Base-by-base conservation (phyloP, 805 yeast genomes). In the Teunomyces tritomae region DNA sequence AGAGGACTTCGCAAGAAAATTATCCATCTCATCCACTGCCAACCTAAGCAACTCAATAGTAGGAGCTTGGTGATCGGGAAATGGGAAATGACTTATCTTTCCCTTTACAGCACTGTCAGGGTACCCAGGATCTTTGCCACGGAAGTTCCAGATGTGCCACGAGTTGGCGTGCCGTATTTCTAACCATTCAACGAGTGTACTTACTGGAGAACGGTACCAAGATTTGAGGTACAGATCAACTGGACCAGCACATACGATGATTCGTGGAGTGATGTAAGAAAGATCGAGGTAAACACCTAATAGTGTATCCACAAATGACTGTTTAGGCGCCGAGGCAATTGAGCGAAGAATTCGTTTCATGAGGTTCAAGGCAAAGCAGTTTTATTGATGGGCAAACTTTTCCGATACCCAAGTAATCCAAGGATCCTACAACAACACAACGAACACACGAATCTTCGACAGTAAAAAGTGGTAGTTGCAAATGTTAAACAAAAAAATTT, bases 171-270 rank as follows among this genome's bases (percentile, higher is more conserved):
- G 85, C 26, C 71, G 56, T 3, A 52, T 24, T 30, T 49, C 48
- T 26, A 48, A 30, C 53, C 49, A 79, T 20, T 64, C 61, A 0
- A 80, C 65, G 24, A 90, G 64, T 42, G 81, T 83, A 0, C 57
- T 54, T 1, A 85, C 63, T 29, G 77, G 72, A 52, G 82, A 80
- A 40, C 86, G 71, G 61, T 78, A 84, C 39, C 76, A 57, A 7
- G 70, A 57, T 47, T 75, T 70, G 3, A 77, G 67, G 28, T 54
- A 62, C 28, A 61, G 60, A 39, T 73, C 71, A 0, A 84, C 78
- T 0, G 97, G 97, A 55, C 84, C 87, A 0, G 96, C 83, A 41
- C 88, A 79, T 3, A 87, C 96, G 16, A 88, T 77, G 11, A 91
- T 48, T 49, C 78, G 76, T 0, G 82, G 46, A 0, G 85, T 76